Base-by-base conservation (phyloP, 106 monocot genomes). In the Dendrobium officinale region DNA sequence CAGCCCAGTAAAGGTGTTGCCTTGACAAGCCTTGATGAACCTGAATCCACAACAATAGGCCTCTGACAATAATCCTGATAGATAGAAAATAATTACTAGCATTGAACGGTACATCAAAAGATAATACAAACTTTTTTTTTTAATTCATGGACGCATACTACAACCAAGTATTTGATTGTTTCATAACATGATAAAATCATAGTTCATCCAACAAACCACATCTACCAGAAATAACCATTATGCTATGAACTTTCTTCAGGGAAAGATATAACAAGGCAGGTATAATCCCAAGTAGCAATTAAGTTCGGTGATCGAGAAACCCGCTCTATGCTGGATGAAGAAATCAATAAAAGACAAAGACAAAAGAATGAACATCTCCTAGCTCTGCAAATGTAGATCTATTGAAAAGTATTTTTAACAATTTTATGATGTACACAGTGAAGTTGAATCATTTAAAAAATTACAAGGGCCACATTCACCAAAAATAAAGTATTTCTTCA, bases 31-130 rank as follows among this genome's bases (percentile, higher is more conserved):
- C 68, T 66, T 4, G 77, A 24, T 54, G 67, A 49, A 48, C 47
- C 72, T 44, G 79, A 70, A 33, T 72, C 79, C 29, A 41, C 37
- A 33, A 80, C 61, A 48, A 41, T 77, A 56, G 86, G 27, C 68
- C 79, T 58, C 54, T 81, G 72, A 17, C 74, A 79, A 47, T 72
- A 83, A 77, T 49, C 82, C 89, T 89, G 77, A 59, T 55, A 15
- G 47, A 49, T 24, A 26, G 0, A 76, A 76, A 76, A 47, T 24
- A 20, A 49, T n/a, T 47, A 47, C 6, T 74, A 44, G 27, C 24
- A 10, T 48, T 9, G 20, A 1, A 24, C 9, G 0, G 45, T 49
- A 1, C 44, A 75, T 43, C 45, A 4, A 16, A 73, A 40, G 16
- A 73, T 73, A 9, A 76, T 27, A 48, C 26, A 51, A 49, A 76